phyloP scores from a whole-genome alignment of 441 rosid species.

The Populus hybrid region DNA sequence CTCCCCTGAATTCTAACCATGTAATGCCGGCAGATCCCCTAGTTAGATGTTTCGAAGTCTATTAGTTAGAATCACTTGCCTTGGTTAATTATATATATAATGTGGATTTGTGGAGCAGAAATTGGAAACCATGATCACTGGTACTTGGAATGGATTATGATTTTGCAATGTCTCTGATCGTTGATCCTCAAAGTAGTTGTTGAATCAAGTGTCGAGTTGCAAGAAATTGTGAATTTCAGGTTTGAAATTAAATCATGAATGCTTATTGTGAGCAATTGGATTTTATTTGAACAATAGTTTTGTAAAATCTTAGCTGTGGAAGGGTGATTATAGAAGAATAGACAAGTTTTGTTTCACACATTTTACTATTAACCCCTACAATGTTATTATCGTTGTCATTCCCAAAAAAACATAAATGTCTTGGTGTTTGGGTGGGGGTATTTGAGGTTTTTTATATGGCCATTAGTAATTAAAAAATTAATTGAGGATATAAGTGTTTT shows the following conservation, averaged over 20 bases:
- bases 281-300: too few species aligned
- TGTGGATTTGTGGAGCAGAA: background rate
- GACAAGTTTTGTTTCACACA: too few species aligned
- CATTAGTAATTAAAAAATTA: too few species aligned
- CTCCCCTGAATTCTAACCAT: constrained; percentile 32
- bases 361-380: too few species aligned
- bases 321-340: too few species aligned
- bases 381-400: too few species aligned
- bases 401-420: too few species aligned
- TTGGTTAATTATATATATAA: background rate
- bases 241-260: background rate
- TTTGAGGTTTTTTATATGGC: too few species aligned
- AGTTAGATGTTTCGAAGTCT: constrained; percentile 3
- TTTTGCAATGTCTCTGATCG: background rate
- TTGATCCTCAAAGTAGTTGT: background rate
- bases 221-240: background rate
- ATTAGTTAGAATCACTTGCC: background rate
- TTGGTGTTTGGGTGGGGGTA: too few species aligned
- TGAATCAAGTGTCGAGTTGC: background rate
- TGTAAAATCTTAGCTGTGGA: too few species aligned
- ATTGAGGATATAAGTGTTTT: too few species aligned
- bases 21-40: constrained; percentile 19
- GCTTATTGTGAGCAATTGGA: too few species aligned
- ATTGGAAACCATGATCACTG: background rate
- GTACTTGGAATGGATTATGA: background rate